These are phyloP conservation scores for Candida cerambycidarum DNA, from an alignment of 805 yeast species.

Conservation along the genomic window DNA sequence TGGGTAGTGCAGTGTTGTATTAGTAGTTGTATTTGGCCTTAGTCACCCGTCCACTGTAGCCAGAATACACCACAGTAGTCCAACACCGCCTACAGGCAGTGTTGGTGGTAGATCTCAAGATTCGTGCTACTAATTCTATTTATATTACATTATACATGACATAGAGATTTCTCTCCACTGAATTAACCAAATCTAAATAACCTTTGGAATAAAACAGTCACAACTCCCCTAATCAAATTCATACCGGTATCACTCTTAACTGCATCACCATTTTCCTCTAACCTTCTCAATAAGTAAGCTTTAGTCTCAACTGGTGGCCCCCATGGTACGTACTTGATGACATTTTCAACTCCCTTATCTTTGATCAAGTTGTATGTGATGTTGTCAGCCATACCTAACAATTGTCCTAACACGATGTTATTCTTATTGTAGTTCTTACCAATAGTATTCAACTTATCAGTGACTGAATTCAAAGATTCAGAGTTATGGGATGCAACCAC, in stretches of 20 bases:
- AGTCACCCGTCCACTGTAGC: no score
- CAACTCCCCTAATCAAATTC: conserved; percentile 62
- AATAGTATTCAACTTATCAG: conserved; percentile 45
- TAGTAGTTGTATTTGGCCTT: conserved; percentile 33
- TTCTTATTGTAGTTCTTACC: conserved; percentile 29
- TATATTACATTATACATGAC: conserved; percentile 2
- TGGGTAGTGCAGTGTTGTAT: conserved; percentile 68
- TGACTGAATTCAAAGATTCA: conserved; percentile 71
- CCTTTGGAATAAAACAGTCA: conserved; percentile 25
- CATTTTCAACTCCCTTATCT: conserved; percentile 64
- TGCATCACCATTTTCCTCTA: conserved; percentile 96
- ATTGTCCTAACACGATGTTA: conserved; percentile 83
- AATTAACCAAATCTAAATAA: conserved; percentile 11
- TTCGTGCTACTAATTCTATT: not conserved
- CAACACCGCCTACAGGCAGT: no score
- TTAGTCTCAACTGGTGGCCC: conserved; percentile 94
- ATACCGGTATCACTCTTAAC: conserved; percentile 82
- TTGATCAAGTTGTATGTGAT: conserved; percentile 72
- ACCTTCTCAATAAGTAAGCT: conserved; percentile 82
- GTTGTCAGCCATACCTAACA: conserved; percentile 94
- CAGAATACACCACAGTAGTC: no score
- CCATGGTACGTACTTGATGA: conserved; percentile 96
- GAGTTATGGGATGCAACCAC: conserved; percentile 91
- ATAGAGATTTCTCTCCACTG: not conserved
- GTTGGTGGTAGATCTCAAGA: no score